Conservation (phyloP, 768 basidiomycete genomes). For the Termitomyces sp. region DNA sequence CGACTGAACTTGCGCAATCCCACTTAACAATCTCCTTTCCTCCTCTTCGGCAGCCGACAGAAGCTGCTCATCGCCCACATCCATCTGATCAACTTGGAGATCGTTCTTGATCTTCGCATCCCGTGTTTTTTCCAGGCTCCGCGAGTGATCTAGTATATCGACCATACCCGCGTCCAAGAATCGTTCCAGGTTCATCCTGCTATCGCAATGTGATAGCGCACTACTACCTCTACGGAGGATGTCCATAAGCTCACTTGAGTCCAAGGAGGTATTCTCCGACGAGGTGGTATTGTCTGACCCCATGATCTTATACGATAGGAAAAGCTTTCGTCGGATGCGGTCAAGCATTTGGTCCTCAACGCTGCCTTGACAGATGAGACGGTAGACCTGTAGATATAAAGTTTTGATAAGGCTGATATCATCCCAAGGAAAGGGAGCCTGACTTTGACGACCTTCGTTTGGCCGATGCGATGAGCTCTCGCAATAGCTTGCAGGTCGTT, state of each 20-base stretch:
- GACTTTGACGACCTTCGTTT: conserved; percentile 68
- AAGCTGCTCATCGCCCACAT: conserved; percentile 19
- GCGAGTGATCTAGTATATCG: conserved; percentile 44
- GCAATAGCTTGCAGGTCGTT: conserved; percentile 87
- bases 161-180: conserved; percentile 44
- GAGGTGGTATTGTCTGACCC: conserved; percentile 28
- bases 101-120: conserved; percentile 45
- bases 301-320: conserved; percentile 64
- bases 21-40: conserved; percentile 45
- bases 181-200: conserved; percentile 33
- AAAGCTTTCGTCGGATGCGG: conserved; percentile 67
- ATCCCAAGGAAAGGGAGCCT: not conserved
- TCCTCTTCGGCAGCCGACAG: conserved; percentile 49
- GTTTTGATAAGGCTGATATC: not conserved
- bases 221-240: conserved; percentile 59
- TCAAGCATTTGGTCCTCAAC: conserved; percentile 80
- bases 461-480: conserved; percentile 78
- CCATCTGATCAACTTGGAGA: conserved; percentile 14
- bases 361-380: conserved; percentile 63
- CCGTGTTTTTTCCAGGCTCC: conserved; percentile 35
- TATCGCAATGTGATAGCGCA: conserved; percentile 38
- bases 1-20: conserved; percentile 56
- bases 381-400: conserved; percentile 49
- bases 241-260: conserved; percentile 44
- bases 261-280: conserved; percentile 25